Base-by-base conservation (phyloP, 805 yeast species). In the Scheffersomyces amazonensis region DNA sequence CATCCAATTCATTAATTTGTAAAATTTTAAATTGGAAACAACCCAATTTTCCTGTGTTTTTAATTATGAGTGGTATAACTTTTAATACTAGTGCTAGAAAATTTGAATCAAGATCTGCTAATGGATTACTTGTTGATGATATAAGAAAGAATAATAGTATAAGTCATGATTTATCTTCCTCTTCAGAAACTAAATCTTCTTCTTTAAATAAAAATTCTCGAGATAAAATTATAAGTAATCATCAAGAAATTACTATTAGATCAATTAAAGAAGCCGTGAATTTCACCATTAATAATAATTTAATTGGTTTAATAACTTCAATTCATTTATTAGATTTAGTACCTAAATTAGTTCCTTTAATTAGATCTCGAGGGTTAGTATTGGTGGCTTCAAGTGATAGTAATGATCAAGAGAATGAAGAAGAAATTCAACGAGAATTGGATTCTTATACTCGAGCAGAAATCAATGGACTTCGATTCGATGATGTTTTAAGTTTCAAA, bases 21-120 rank as follows among this genome's bases (percentile, higher is more conserved):
- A 87, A 96, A 9, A 85, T 88, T 32, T 65, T 93, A 50, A 93
- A 93, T 62, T 93, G 99, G 99, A 93, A 93, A 62, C 99, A 93
- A 63, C 98, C 99, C 11, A 91, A 91, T 58, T 93, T 84, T 63
- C 97, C 99, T 0, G 98, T 93, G 0, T 81, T 93, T 47, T 85
- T 87, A 63, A 78, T 82, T 39, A 78, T 90, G 75, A 81, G 80
- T 49, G 87, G 88, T n/a, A 66, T 81, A 9, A 64, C 71, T 31
- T 58, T 54, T 56, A 50, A 58, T 53, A 24, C 44, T 34, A 36
- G 46, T 2, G 39, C 44, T 13, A 45, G 52, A n/a, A 45, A 42
- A 7, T 69, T 67, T 37, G 73, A 69, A 49, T 58, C 64, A 2
- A 54, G 69, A 37, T 58, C 72, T 1, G 61, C 73, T 5, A 66